phyloP scores from a whole-genome alignment of 352 stramenopile genomes.

The Phytophthora crassamura region DNA sequence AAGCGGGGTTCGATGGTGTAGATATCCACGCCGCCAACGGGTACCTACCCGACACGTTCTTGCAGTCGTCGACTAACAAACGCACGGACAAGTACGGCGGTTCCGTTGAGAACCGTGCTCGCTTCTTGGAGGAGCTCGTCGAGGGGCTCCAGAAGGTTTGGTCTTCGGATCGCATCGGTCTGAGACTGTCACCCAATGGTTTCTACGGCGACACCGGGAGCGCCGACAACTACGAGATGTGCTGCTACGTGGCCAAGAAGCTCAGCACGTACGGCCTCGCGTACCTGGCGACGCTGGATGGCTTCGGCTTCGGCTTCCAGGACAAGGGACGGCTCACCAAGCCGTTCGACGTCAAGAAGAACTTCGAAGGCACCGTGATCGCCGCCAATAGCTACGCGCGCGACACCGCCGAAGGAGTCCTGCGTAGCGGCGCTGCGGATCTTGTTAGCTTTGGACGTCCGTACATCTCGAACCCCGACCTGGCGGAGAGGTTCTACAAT shows the following conservation, averaged over 20 bases:
- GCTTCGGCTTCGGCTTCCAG: slow-evolving; percentile 46
- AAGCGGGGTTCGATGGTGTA: slow-evolving; percentile 71
- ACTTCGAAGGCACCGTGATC: slow-evolving; percentile 40
- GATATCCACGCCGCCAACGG: slow-evolving; percentile 87
- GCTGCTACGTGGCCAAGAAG: slow-evolving; percentile 39
- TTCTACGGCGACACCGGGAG: slow-evolving; percentile 39
- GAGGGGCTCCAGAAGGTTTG: slow-evolving; percentile 49
- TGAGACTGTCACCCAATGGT: slow-evolving; percentile 40
- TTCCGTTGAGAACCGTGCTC: slow-evolving; percentile 76
- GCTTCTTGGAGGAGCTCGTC: slow-evolving; percentile 74
- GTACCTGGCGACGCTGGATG: slow-evolving; percentile 50
- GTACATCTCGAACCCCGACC: slow-evolving; percentile 44
- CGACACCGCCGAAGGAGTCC: slow-evolving; percentile 39
- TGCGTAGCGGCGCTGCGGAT: slow-evolving; percentile 30
- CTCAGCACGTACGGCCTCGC: slow-evolving; percentile 47
- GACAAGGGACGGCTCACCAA: slow-evolving; percentile 38
- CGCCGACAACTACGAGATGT: slow-evolving; percentile 53
- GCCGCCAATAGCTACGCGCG: slow-evolving; percentile 44
- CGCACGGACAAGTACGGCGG: slow-evolving; percentile 87
- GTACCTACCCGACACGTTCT: slow-evolving; percentile 91
- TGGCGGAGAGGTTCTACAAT: slow-evolving; percentile 34
- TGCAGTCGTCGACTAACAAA: slow-evolving; percentile 74
- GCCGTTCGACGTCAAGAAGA: slow-evolving; percentile 42
- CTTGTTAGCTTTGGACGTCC: slow-evolving; percentile 34
- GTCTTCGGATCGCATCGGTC: slow-evolving; percentile 30